These are phyloP conservation scores for Colletotrichum echinochloae DNA, from an alignment of 2,329 filamentous ascomycete species.

Conservation along the genomic window DNA sequence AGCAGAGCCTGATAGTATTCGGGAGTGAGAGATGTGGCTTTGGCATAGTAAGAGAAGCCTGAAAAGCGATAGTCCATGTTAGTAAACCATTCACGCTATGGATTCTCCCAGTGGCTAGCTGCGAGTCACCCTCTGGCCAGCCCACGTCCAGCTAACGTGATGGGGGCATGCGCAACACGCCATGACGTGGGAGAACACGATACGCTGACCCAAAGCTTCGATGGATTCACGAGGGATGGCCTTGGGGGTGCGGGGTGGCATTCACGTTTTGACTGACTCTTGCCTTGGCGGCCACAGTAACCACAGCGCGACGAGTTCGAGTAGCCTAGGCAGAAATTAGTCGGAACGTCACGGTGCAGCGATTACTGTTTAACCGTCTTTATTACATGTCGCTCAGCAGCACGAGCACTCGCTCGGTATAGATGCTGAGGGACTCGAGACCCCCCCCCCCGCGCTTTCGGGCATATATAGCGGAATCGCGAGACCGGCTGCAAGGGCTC, in stretches of 20 bases:
- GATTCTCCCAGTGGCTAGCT: constrained; percentile 13
- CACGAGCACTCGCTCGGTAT: neutral
- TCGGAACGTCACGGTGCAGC: neutral
- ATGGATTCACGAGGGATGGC: constrained; percentile 13
- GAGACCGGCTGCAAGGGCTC: neutral
- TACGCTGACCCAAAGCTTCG: constrained; percentile 17
- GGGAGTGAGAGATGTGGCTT: constrained; percentile 70
- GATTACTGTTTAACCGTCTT: neutral
- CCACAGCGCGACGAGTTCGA: constrained; percentile 64
- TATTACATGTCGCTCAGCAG: neutral
- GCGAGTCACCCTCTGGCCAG: constrained; percentile 5
- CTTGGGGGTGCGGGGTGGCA: constrained; percentile 42
- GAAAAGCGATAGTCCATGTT: constrained; percentile 42
- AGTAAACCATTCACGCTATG: constrained; percentile 32
- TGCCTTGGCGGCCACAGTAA: constrained; percentile 62
- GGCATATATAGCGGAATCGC: neutral
- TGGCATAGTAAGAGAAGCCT: constrained; percentile 82
- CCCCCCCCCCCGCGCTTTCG: neutral
- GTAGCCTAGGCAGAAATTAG: constrained; percentile 56
- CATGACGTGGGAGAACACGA: constrained; percentile 3
- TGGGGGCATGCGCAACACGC: constrained; percentile 17
- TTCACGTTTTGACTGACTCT: constrained; percentile 65
- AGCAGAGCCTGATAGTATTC: constrained; percentile 78
- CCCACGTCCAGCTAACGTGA: constrained; percentile 7
- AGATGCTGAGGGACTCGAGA: neutral